A percentile compares a stretch with the other conserved stretches of the same genome.
Conservation (phyloP, 1,139 yeast species). For the Oligophagozyma castellii region DNA sequence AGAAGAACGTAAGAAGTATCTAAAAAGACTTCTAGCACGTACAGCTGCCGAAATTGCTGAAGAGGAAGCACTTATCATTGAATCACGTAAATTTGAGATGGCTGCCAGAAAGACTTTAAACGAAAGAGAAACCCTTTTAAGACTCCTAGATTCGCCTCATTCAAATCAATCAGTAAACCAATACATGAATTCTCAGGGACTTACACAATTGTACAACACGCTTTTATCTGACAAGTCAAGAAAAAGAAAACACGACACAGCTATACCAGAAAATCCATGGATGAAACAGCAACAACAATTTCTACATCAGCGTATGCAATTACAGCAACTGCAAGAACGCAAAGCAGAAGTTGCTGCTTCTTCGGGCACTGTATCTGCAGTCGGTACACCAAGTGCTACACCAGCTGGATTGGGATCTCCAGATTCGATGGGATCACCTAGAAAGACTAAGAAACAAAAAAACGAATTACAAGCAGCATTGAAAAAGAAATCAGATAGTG, state of each 20-base stretch:
- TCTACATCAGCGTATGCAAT: constrained; percentile 25
- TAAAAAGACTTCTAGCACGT: constrained; percentile 62
- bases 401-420: constrained; percentile 4
- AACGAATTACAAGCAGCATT: constrained; percentile 20
- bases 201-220: constrained; percentile 72
- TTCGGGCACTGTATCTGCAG: constrained; percentile 24
- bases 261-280: constrained; percentile 37
- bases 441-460: constrained; percentile 25
- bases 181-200: constrained; percentile 76
- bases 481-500: constrained; percentile 22
- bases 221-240: constrained; percentile 67
- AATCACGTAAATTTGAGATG: constrained; percentile 82
- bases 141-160: constrained; percentile 70
- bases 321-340: constrained; percentile 37
- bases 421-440: constrained; percentile 7
- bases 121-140: constrained; percentile 70
- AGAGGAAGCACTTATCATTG: constrained; percentile 86
- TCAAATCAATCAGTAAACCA: constrained; percentile 63
- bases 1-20: constrained; percentile 62
- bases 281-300: constrained; percentile 28
- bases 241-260: constrained; percentile 33
- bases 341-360: constrained; percentile 11
- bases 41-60: constrained; percentile 97
- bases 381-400: constrained; percentile 12
- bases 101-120: constrained; percentile 81